phyloP scores from a whole-genome alignment of 805 yeast genomes.

The Sungouiozyma intestinalis region DNA sequence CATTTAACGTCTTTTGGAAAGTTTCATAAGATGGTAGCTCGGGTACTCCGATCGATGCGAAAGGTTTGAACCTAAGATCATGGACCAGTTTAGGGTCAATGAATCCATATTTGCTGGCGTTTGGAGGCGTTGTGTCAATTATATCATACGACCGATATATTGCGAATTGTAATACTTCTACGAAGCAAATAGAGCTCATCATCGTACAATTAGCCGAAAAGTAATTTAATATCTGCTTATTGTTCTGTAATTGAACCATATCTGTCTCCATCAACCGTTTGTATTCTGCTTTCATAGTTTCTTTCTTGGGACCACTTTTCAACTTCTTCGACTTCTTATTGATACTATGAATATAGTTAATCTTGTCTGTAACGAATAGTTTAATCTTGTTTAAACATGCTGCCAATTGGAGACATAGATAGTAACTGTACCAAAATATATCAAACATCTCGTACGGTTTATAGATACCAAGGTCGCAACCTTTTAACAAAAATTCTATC shows the following conservation, averaged over 20 bases:
- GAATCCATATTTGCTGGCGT: slow-evolving; percentile 14
- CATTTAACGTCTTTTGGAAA: slow-evolving; percentile 17
- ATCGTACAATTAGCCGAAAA: slow-evolving; percentile 17
- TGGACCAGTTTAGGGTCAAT: slow-evolving; percentile 30
- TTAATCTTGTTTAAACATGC: slow-evolving; percentile 31
- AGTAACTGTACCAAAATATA: slow-evolving; percentile 59
- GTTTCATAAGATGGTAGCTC: slow-evolving; percentile 40
- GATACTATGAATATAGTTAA: slow-evolving; percentile 27
- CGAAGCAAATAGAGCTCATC: slow-evolving; percentile 23
- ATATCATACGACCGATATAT: slow-evolving; percentile 17
- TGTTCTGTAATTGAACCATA: slow-evolving; percentile 30
- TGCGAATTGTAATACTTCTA: slow-evolving; percentile 29
- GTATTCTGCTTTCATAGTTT: slow-evolving; percentile 29
- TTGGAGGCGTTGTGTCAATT: slow-evolving; percentile 18
- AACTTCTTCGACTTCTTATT: slow-evolving; percentile 35
- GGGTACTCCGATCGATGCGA: slow-evolving; percentile 73
- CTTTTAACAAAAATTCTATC: slow-evolving; percentile 61
- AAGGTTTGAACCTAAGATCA: slow-evolving; percentile 64
- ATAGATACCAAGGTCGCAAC: slow-evolving; percentile 67
- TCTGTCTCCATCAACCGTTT: slow-evolving; percentile 25
- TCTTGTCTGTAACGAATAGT: slow-evolving; percentile 26
- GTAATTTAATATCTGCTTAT: slow-evolving; percentile 18
- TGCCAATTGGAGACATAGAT: slow-evolving; percentile 40
- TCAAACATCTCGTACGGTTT: slow-evolving; percentile 56
- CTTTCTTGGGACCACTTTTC: slow-evolving; percentile 43